A percentile compares a stretch with the other conserved stretches of the same genome.
Evolutionary conservation across 1,284 basidiomycete genomes (phyloP).

Genomic region (Termitomyces sp.): DNA sequence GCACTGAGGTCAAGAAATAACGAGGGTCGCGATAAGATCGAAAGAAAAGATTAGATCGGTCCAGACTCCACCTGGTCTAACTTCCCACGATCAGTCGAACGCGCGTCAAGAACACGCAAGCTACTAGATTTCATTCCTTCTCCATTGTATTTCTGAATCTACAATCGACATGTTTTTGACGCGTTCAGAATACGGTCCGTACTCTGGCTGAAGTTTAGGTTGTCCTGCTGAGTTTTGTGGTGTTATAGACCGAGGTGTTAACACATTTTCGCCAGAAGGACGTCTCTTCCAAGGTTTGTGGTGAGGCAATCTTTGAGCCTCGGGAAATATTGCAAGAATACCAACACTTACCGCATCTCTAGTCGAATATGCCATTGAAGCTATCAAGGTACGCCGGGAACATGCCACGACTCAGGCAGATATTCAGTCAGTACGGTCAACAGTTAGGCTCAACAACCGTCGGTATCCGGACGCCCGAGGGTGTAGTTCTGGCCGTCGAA

Average conservation of each 20-base stretch:
- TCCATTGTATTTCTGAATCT: conserved; percentile 16
- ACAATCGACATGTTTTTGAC: conserved; percentile 75
- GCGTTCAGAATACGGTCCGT: conserved; percentile 85
- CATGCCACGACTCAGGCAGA: background rate
- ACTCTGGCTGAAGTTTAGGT: conserved; percentile 1
- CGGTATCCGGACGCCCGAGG: conserved; percentile 83
- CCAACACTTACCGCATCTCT: conserved; percentile 10
- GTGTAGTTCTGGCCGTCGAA: conserved; percentile 94
- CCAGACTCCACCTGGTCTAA: background rate
- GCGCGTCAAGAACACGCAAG: conserved; percentile 36
- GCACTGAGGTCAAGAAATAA: too few relatives aligned
- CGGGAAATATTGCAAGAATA: background rate
- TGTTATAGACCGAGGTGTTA: conserved; percentile 87
- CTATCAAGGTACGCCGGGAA: conserved; percentile 73
- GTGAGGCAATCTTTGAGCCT: background rate
- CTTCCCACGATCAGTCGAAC: conserved; percentile 39
- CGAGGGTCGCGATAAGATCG: background rate
- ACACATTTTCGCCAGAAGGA: conserved; percentile 98
- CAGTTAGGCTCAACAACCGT: conserved; percentile 98
- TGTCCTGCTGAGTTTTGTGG: conserved; percentile 1
- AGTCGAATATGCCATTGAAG: conserved; percentile 99
- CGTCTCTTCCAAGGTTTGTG: conserved; percentile 82
- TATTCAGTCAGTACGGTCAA: conserved; percentile 10
- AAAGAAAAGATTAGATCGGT: conserved; percentile 27
- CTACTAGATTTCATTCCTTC: conserved; percentile 22